Evolutionary conservation across 2,329 filamentous ascomycete species (phyloP), one percentile per base, ranked within the genome.

Genomic region (Phaeosphaeria sp.): DNA sequence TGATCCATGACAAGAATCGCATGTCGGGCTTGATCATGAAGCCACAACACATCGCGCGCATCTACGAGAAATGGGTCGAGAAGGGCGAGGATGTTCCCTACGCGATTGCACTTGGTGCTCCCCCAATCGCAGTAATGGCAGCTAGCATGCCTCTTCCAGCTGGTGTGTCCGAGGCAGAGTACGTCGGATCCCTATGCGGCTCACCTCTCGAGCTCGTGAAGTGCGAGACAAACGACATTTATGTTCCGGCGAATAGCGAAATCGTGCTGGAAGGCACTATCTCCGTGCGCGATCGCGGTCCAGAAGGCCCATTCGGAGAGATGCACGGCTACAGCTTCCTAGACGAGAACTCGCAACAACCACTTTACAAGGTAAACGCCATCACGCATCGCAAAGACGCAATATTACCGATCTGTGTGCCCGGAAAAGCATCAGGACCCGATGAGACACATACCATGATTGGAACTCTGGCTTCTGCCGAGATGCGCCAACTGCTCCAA

Each of bases 261-360:
- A 84, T 85, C 50, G 79, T 85, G 0, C 68, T 85, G 1, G 83
- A 85, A 55, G 83, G 83, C 2, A 79, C 76, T 0, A 59, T 81
- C 15, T 85, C 81, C 0, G 71, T 80, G 5, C 77, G 77, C 0
- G 79, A 84, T 46, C 58, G 64, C 0, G 79, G 58, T 0, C 65
- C 65, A 0, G 83, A 85, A 54, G 83, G 82, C 0, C 83, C 83
- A 0, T 84, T 84, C 66, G 82, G 81, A 0, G 83, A 83, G 36
- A 64, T 64, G 61, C 61, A 66, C 44, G 80, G 80, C 6, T 79
- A 82, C 59, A 71, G 79, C 33, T 83, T 80, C 64, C 73, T 74
- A 59, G 81, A 72, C 1, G 79, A 82, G 18, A 66, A 62, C 0
- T 77, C 79, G 44, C 58, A 52, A 1, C 69, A 69, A 58, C 81